These are phyloP conservation scores for Elsinoe arachidis DNA, from an alignment of 2,329 filamentous ascomycete genomes.

Conservation along the genomic window DNA sequence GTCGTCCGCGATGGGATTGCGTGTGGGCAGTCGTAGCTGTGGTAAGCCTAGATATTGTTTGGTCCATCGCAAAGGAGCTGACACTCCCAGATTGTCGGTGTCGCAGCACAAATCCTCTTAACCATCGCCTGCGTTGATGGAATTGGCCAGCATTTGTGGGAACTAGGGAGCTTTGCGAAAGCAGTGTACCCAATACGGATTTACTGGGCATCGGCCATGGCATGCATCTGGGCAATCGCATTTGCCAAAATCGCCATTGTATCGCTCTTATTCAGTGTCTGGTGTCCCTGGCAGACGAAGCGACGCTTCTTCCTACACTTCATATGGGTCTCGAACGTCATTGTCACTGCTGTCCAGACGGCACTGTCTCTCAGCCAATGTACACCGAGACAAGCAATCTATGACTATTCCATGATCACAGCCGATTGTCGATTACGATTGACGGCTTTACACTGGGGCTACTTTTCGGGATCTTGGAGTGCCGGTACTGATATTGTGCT, in stretches of 20 bases:
- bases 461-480: not conserved
- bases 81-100: not conserved
- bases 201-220: not conserved
- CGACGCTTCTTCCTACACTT: not conserved
- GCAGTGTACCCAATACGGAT: not conserved
- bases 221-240: not conserved
- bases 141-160: not conserved
- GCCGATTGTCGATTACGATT: not conserved
- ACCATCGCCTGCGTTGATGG: not conserved
- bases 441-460: not conserved
- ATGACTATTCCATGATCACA: not conserved
- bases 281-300: slow-evolving; percentile 7
- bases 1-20: not conserved
- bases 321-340: not conserved
- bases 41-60: not conserved
- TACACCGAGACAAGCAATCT: not conserved
- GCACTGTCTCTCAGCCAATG: not conserved
- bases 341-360: not conserved
- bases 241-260: not conserved
- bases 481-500: slow-evolving; percentile 18
- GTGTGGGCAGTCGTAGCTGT: not conserved
- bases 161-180: not conserved
- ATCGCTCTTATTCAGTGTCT: not conserved
- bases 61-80: not conserved
- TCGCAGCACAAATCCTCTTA: not conserved